Evolutionary conservation across 2,329 filamentous ascomycete species (phyloP).

Genomic region (Pseudogymnoascus sp.): DNA sequence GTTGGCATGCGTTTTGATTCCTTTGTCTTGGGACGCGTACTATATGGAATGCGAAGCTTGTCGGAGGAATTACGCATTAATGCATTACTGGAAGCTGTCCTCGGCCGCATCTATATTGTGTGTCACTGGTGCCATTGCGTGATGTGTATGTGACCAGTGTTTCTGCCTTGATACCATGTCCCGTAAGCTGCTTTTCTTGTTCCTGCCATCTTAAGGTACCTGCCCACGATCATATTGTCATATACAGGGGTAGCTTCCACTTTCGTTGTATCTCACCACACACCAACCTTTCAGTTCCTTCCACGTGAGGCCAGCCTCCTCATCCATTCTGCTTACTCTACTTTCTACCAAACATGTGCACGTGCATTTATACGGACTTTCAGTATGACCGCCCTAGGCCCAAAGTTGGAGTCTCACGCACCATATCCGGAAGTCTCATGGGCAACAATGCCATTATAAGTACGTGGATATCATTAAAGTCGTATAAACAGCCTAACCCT

Average conservation of each 20-base stretch:
- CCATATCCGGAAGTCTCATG: background rate
- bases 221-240: background rate
- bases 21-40: constrained; percentile 10
- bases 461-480: constrained; percentile 10
- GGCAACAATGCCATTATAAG: background rate
- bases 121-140: background rate
- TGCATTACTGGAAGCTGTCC: constrained; percentile 9
- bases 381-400: background rate
- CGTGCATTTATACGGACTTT: background rate
- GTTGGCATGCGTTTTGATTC: constrained; percentile 35
- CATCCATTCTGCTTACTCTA: constrained; percentile 1
- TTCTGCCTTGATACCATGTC: constrained; percentile 1
- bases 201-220: background rate
- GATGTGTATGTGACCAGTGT: constrained; percentile 3
- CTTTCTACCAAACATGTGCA: background rate
- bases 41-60: constrained; percentile 9
- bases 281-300: background rate
- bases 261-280: background rate
- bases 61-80: constrained; percentile 8
- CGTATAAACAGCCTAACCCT: constrained; percentile 1
- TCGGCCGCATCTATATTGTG: constrained; percentile 7
- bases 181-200: background rate
- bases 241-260: background rate
- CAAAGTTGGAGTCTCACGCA: background rate
- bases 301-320: background rate